Base-by-base conservation (phyloP, 129 eudicot species). In the Flaveria bidentis region DNA sequence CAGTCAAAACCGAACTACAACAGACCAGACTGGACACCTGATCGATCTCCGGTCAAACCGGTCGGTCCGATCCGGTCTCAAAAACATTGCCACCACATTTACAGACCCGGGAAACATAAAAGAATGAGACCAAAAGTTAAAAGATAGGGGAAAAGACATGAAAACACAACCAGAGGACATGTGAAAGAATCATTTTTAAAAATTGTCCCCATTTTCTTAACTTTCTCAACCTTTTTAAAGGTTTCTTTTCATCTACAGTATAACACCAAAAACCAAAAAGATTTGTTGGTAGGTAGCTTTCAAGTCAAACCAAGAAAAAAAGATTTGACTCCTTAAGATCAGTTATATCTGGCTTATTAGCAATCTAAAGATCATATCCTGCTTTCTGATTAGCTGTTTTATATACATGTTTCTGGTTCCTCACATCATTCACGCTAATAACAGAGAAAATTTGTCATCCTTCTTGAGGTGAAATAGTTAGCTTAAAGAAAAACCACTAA, bases 381-480 rank as follows among this genome's bases (percentile, higher is more conserved):
- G 53, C 62, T 76, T 78, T 67, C 65, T 23, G 72, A 49, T 58
- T 47, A 67, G 30, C 75, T 68, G 61, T 69, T 57, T 62, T 72
- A 61, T 71, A 50, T 72, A 80, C 83, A 80, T 14, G 17, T 44
- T 30, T 69, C 28, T 0, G 39, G 39, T 33, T 33, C 5, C 5
- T 58, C 78, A 23, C 55, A 36, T 65, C 62, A 69, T 20, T 83
- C 81, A 90, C 15, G 70, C 67, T n/a, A 90, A 82, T 76, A 93
- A 77, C 53, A 95, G 92, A 58, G 98, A 96, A 58, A 90, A 93
- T 46, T 92, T 95, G 2, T 84, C 92, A 18, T 20, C 22, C 22
- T 83, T 85, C 89, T 90, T 81, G 14, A 93, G 87, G 83, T 75
- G 88, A 11, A 11, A 46, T 9, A 46, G 14, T 11, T 9, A 0